These are phyloP conservation scores for Phytophthora sojae DNA, from an alignment of 352 stramenopile species.

Conservation along the genomic window DNA sequence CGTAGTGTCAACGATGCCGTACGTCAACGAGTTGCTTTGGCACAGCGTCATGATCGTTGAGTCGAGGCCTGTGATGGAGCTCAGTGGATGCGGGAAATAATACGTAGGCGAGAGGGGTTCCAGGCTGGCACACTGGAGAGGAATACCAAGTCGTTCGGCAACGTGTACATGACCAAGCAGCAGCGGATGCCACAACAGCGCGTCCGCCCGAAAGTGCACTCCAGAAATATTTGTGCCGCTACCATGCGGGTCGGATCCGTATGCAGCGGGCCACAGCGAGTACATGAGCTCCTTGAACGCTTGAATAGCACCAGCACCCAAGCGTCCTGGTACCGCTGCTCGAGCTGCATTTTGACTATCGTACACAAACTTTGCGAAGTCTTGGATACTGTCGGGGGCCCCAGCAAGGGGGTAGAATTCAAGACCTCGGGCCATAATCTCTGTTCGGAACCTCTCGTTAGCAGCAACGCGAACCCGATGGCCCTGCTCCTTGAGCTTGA, in stretches of 20 bases:
- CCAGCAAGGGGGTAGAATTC: slow-evolving; percentile 59
- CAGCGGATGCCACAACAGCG: slow-evolving; percentile 52
- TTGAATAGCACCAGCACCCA: slow-evolving; percentile 33
- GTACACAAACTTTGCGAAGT: slow-evolving; percentile 33
- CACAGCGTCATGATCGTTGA: slow-evolving; percentile 40
- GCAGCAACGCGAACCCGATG: slow-evolving; percentile 85
- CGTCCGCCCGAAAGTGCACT: no score
- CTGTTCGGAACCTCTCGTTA: slow-evolving; percentile 67
- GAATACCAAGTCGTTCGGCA: slow-evolving; percentile 56
- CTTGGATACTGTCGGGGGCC: slow-evolving; percentile 33
- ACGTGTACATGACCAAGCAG: slow-evolving; percentile 59
- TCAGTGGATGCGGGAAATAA: slow-evolving; percentile 53
- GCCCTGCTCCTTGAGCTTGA: slow-evolving; percentile 63
- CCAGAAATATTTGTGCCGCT: slow-evolving; percentile 30
- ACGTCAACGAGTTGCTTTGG: slow-evolving; percentile 47
- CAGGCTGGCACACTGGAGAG: slow-evolving; percentile 51
- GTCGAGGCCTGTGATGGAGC: slow-evolving; percentile 24
- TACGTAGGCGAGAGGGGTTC: slow-evolving; percentile 51
- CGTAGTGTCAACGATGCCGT: slow-evolving; percentile 36
- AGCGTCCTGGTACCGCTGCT: slow-evolving; percentile 21
- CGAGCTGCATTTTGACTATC: slow-evolving; percentile 29
- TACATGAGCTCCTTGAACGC: slow-evolving; percentile 53
- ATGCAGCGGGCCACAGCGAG: slow-evolving; percentile 48
- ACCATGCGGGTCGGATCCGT: slow-evolving; percentile 50
- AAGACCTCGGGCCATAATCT: slow-evolving; percentile 55